Percentiles rank a stretch among this genome's conserved stretches.
These are phyloP conservation scores for Neonectria coccinea DNA, from an alignment of 2,329 filamentous ascomycete species.

Conservation along the genomic window DNA sequence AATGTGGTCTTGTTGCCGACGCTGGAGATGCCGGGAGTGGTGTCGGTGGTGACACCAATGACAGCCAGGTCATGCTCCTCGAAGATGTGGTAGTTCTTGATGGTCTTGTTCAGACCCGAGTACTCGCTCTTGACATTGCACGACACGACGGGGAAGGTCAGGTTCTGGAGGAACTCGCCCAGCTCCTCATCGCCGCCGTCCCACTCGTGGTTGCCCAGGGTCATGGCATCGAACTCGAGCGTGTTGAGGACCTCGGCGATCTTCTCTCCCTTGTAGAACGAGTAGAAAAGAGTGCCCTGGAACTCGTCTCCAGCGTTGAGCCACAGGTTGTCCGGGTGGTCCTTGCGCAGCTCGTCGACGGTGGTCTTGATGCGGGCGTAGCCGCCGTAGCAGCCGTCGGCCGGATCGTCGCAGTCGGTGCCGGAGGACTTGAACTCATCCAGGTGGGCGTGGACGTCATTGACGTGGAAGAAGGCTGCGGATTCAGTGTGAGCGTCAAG, in stretches of 20 bases:
- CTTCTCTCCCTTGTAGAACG: slow-evolving; percentile 75
- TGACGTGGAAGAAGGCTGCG: slow-evolving; percentile 74
- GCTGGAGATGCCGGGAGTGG: slow-evolving; percentile 68
- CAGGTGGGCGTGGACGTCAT: slow-evolving; percentile 75
- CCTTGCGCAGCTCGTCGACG: slow-evolving; percentile 66
- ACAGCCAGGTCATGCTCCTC: slow-evolving; percentile 70
- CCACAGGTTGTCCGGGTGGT: slow-evolving; percentile 70
- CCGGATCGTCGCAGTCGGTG: slow-evolving; percentile 68
- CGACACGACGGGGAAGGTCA: slow-evolving; percentile 73
- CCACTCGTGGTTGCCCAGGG: slow-evolving; percentile 75
- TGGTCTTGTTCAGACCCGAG: slow-evolving; percentile 68
- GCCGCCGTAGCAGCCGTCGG: slow-evolving; percentile 71
- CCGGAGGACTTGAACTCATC: slow-evolving; percentile 72
- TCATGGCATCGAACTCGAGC: slow-evolving; percentile 76
- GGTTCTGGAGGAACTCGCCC: slow-evolving; percentile 70
- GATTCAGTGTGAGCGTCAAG: neutral
- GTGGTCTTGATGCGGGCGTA: slow-evolving; percentile 73
- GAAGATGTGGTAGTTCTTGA: slow-evolving; percentile 75
- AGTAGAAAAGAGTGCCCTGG: slow-evolving; percentile 76
- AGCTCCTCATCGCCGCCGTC: slow-evolving; percentile 73
- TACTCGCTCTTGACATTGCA: slow-evolving; percentile 73
- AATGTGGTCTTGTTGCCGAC: slow-evolving; percentile 70
- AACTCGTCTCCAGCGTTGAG: slow-evolving; percentile 78
- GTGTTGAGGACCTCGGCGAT: slow-evolving; percentile 75
- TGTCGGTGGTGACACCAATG: slow-evolving; percentile 73